Conservation (phyloP, 768 basidiomycete species). For the Pisolithus microcarpus region DNA sequence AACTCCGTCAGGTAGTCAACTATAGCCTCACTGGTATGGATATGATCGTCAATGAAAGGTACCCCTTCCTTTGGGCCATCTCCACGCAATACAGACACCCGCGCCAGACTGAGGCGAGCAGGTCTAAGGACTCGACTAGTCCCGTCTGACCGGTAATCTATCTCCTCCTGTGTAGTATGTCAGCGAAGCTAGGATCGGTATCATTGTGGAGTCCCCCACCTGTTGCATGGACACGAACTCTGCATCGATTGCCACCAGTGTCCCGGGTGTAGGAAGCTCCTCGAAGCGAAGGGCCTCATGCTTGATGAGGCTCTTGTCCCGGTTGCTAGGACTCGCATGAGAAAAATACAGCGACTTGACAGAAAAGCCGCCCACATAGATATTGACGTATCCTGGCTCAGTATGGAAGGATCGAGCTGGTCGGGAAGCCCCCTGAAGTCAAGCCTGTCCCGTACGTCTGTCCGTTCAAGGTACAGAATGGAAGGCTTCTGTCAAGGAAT, state of each 20-base stretch:
- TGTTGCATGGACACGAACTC: conserved; percentile 98
- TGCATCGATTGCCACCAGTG: conserved; percentile 90
- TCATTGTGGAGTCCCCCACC: conserved; percentile 31
- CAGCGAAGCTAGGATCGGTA: background rate
- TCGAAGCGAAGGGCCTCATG: conserved; percentile 65
- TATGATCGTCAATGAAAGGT: conserved; percentile 98
- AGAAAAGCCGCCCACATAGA: conserved; percentile 49
- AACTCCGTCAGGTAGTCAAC: conserved; percentile 97
- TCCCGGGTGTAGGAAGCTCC: conserved; percentile 82
- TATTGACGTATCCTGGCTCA: conserved; percentile 84
- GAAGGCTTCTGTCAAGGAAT: conserved; percentile 30
- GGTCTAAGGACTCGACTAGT: conserved; percentile 90
- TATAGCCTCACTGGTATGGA: conserved; percentile 91
- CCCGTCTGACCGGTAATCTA: conserved; percentile 91
- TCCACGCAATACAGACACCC: conserved; percentile 90
- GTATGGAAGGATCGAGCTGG: conserved; percentile 62
- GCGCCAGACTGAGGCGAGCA: conserved; percentile 83
- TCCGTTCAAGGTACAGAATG: conserved; percentile 82
- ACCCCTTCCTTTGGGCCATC: conserved; percentile 70
- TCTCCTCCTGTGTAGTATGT: conserved; percentile 64
- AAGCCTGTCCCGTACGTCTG: conserved; percentile 49
- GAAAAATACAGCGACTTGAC: background rate
- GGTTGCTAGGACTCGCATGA: conserved; percentile 45
- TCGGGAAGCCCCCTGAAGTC: conserved; percentile 62
- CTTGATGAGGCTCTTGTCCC: conserved; percentile 64